Evolutionary conservation across 2,329 filamentous ascomycete species (phyloP).

Genomic region (Sclerotinia subarctica): DNA sequence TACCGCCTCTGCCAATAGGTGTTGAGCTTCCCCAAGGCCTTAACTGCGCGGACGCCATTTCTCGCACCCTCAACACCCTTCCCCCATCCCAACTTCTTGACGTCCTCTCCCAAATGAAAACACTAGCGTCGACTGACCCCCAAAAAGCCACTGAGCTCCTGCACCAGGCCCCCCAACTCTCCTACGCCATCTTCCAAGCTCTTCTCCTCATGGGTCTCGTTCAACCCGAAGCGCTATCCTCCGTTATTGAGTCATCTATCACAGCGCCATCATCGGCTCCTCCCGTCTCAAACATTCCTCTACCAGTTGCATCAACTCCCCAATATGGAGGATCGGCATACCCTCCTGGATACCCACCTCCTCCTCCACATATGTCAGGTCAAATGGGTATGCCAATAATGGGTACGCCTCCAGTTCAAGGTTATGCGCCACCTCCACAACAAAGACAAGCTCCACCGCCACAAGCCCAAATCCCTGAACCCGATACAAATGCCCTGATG

Average conservation of each 20-base stretch:
- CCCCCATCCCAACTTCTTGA: constrained; percentile 88
- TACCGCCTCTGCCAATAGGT: constrained; percentile 81
- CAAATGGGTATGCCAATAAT: constrained; percentile 39
- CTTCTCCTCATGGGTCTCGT: constrained; percentile 90
- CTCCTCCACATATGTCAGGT: constrained; percentile 41
- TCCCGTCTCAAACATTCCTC: constrained; percentile 30
- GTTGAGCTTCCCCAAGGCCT: constrained; percentile 80
- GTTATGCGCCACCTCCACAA: constrained; percentile 36
- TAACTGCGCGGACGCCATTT: constrained; percentile 86
- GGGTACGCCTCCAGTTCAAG: constrained; percentile 46
- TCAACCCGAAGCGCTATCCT: constrained; percentile 75
- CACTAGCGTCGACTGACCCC: constrained; percentile 77
- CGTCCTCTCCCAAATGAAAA: constrained; percentile 92
- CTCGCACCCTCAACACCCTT: constrained; percentile 80
- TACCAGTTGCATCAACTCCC: constrained; percentile 33
- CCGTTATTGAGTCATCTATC: constrained; percentile 64
- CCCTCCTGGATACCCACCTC: constrained; percentile 40
- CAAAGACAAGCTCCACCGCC: constrained; percentile 37
- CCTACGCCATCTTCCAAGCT: constrained; percentile 93
- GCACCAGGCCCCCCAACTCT: constrained; percentile 83
- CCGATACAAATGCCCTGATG: constrained; percentile 70
- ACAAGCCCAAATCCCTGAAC: constrained; percentile 45
- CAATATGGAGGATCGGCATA: constrained; percentile 39
- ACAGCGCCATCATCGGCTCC: constrained; percentile 46
- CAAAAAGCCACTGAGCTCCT: constrained; percentile 81